Base-by-base conservation (phyloP, 768 basidiomycete species). In the Leucocoprinus sp. region DNA sequence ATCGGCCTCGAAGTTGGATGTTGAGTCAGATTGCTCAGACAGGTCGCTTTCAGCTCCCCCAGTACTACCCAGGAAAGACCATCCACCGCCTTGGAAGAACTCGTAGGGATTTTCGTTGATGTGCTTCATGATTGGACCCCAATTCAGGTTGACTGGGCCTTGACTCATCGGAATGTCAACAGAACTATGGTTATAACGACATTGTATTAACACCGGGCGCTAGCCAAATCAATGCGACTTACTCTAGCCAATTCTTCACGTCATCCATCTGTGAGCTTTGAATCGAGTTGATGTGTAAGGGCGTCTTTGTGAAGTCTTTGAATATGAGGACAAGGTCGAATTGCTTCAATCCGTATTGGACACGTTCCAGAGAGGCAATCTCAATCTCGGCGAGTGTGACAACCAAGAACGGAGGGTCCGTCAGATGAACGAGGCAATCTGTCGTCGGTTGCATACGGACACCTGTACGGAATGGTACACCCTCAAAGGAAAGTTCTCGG, bases 231-330 rank as follows among this genome's bases (percentile, higher is more conserved):
- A 44, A 37, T 37, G 19, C 42, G 5, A 70, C 90, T 53, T 60
- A 97, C 92, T 99, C 93, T 17, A 99, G 75, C 96, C 96, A 99
- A 57, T 96, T 93, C 67, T 97, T 98, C 52, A 99, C 93, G 54
- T 93, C 93, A 57, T 99, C 96, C 57, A 98, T 78, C 55, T 91
- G 85, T 1, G 78, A 67, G 45, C 78, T 87, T 18, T 89, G 92
- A 53, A 99, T 93, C 0, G 93, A 93, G 61, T 99, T 98, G 69
- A 98, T 91, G 57, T 98, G 96, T 8, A 97, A 72, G 0, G 95
- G 93, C 2, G 83, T 51, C 57, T 88, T 88, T 28, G 89, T 85
- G 64, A 97, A 97, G 62, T 99, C 96, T 59, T 90, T 90, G 75
- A 97, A 89, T 49, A 99, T 84, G 37, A 98, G 75, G n/a, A 96